Evolutionary conservation across 2,329 filamentous ascomycete species (phyloP).

Genomic region (Epicoccum sorghinum): DNA sequence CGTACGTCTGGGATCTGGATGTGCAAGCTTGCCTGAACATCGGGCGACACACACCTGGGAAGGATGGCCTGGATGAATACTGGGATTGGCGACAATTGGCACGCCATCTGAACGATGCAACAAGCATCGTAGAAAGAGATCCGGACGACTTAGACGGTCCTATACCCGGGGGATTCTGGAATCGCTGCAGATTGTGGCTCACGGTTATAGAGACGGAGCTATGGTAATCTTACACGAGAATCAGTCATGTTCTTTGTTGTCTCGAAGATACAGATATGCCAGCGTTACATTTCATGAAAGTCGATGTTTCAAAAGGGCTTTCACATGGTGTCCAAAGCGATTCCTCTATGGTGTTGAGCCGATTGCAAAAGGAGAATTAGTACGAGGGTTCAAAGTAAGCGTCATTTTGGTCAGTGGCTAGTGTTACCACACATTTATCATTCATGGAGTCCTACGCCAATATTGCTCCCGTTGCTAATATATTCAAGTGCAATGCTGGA

Average conservation of each 20-base stretch:
- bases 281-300: too few species aligned
- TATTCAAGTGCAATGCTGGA: neutral
- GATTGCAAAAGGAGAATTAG: too few species aligned
- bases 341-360: too few species aligned
- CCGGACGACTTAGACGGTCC: neutral
- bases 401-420: too few species aligned
- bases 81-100: neutral
- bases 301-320: too few species aligned
- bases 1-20: neutral
- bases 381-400: too few species aligned
- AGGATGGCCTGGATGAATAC: neutral
- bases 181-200: neutral
- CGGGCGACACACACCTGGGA: neutral
- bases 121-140: neutral
- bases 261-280: too few species aligned
- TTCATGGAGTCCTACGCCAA: too few species aligned
- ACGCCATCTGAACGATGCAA: neutral
- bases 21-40: neutral
- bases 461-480: too few species aligned
- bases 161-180: neutral
- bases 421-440: too few species aligned
- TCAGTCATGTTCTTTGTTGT: too few species aligned
- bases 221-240: neutral
- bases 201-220: neutral
- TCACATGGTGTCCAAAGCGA: too few species aligned